Conservation (phyloP, 1,284 basidiomycete species). For the Coniferiporia weirii region DNA sequence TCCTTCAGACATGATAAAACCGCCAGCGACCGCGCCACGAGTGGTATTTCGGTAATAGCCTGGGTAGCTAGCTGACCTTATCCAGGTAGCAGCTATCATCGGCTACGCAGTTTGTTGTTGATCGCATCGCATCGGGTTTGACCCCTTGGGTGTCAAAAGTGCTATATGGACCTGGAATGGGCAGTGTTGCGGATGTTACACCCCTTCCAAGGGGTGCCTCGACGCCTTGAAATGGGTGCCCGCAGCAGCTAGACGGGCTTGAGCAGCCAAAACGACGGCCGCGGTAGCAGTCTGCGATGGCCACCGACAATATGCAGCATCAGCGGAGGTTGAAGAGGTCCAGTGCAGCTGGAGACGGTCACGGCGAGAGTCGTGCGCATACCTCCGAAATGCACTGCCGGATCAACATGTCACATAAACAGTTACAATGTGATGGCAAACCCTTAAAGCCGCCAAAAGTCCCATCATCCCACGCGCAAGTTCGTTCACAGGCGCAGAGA, state of each 20-base stretch:
- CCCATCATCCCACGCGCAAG: slow-evolving; percentile 4
- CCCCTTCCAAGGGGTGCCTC: not conserved
- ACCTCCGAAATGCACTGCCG: not conserved
- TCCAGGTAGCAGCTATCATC: slow-evolving; percentile 2
- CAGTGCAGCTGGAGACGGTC: slow-evolving; percentile 5
- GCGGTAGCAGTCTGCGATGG: too few relatives aligned
- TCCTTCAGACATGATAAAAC: slow-evolving; percentile 5
- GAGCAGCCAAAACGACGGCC: too few relatives aligned
- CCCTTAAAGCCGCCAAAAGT: slow-evolving; percentile 1
- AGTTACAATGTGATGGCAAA: not conserved
- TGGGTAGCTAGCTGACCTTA: not conserved
- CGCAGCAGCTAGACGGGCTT: too few relatives aligned
- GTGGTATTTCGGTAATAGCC: slow-evolving; percentile 2
- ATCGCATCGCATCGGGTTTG: slow-evolving; percentile 4
- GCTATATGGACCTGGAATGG: not conserved
- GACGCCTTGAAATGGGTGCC: not conserved
- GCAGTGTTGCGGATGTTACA: not conserved
- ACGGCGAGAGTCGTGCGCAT: not conserved
- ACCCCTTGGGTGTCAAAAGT: not conserved
- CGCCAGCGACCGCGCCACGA: slow-evolving; percentile 6
- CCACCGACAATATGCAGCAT: not conserved
- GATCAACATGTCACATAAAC: slow-evolving; percentile 8
- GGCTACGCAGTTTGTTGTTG: not conserved
- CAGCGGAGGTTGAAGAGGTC: not conserved
- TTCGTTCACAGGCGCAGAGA: not conserved